phyloP scores from a whole-genome alignment of 164 flowering plant genomes.

The Pachysandra terminalis region DNA sequence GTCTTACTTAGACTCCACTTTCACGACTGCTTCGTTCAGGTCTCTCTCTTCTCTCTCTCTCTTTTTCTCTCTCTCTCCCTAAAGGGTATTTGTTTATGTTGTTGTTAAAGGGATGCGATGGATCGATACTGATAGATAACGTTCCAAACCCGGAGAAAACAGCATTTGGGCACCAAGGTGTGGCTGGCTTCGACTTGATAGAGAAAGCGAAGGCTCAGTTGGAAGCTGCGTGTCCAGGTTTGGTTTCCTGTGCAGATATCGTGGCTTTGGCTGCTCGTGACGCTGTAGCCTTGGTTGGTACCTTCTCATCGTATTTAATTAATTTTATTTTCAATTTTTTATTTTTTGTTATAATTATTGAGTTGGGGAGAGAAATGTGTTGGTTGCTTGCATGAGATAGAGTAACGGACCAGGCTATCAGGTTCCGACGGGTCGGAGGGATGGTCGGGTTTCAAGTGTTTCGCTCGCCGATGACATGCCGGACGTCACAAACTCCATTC shows the following conservation, averaged over 20 bases:
- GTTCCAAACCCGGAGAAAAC: conserved; percentile 39
- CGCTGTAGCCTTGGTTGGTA: conserved; percentile 29
- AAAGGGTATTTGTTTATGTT: not conserved
- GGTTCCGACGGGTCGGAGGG: conserved; percentile 74
- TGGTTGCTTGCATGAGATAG: conserved; percentile 22
- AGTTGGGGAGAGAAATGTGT: not conserved
- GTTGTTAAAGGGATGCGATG: conserved; percentile 68
- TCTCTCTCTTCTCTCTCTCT: conserved; percentile 19
- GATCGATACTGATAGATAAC: conserved; percentile 60
- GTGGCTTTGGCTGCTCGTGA: conserved; percentile 29
- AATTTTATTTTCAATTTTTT: too few relatives aligned
- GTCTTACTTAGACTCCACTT: conserved; percentile 35
- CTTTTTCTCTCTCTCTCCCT: not conserved
- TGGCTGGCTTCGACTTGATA: conserved; percentile 22
- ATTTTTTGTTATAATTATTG: too few relatives aligned
- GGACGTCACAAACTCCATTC: conserved; percentile 51
- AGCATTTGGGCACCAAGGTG: conserved; percentile 62
- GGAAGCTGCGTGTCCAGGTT: conserved; percentile 16
- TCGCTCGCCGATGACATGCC: conserved; percentile 61
- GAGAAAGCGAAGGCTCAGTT: conserved; percentile 20
- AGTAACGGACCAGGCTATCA: conserved; percentile 55
- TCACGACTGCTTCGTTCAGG: conserved; percentile 79
- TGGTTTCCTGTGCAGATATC: conserved; percentile 30
- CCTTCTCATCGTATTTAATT: too few relatives aligned
- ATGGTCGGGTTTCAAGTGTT: conserved; percentile 47